Percentiles rank a stretch among this genome's conserved stretches.
Conservation (phyloP, 345 rosid genomes). For the Arabis alpina region DNA sequence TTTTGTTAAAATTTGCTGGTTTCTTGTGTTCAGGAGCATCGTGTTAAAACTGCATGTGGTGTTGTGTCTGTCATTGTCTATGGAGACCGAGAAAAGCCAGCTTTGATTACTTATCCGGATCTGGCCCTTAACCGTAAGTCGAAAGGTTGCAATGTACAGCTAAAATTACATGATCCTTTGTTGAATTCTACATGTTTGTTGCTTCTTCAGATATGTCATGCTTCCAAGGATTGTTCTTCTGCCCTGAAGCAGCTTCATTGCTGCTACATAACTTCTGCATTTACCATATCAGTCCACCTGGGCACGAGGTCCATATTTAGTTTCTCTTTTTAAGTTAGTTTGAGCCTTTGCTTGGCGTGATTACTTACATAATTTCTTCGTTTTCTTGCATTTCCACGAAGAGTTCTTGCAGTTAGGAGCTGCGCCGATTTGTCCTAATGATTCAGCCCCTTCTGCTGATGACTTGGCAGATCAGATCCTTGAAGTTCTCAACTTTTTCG, state of each 20-base stretch:
- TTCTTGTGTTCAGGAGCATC: conserved; percentile 67
- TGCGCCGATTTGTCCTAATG: conserved; percentile 60
- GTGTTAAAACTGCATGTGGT: conserved; percentile 70
- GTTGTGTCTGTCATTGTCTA: conserved; percentile 82
- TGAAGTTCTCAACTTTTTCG: conserved; percentile 84
- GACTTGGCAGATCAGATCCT: conserved; percentile 92
- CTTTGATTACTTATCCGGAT: conserved; percentile 88
- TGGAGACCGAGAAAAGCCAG: conserved; percentile 88
- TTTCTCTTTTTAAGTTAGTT: conserved; percentile 35
- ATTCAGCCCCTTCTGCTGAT: conserved; percentile 60
- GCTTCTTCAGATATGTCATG: conserved; percentile 77
- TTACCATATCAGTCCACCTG: conserved; percentile 97
- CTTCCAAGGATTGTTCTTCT: conserved; percentile 91
- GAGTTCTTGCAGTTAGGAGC: conserved; percentile 97
- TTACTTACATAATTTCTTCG: conserved; percentile 18
- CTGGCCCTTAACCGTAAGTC: conserved; percentile 79
- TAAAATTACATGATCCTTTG: conserved; percentile 18
- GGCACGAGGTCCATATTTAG: conserved; percentile 85
- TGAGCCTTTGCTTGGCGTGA: conserved; percentile 11
- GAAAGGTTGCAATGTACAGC: conserved; percentile 2
- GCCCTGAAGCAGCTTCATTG: conserved; percentile 95
- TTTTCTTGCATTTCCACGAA: conserved; percentile 53
- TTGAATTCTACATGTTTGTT: conserved; percentile 8
- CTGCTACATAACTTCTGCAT: conserved; percentile 94
- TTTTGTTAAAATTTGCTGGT: conserved; percentile 21